A percentile compares a stretch with the other conserved stretches of the same genome.
Evolutionary conservation across 768 basidiomycete genomes (phyloP).

Genomic region (Mycena kentingensis): DNA sequence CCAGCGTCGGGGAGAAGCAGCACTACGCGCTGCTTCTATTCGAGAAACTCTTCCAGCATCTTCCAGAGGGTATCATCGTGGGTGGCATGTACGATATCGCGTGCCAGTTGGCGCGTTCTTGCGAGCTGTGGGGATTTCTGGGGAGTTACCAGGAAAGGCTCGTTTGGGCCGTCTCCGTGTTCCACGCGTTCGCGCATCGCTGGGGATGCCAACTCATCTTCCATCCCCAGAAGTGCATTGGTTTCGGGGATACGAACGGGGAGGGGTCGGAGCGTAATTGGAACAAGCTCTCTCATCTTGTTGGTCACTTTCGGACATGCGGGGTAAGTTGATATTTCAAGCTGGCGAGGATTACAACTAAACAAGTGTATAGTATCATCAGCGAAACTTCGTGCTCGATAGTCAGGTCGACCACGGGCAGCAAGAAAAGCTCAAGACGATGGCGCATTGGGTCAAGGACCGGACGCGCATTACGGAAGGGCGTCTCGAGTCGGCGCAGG

Average conservation of each 20-base stretch:
- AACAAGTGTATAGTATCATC: neutral
- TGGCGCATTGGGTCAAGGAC: slow-evolving; percentile 35
- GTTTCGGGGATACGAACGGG: slow-evolving; percentile 35
- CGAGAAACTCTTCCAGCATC: slow-evolving; percentile 27
- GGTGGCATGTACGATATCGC: slow-evolving; percentile 31
- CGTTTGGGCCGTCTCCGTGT: slow-evolving; percentile 34
- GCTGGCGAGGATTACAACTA: neutral
- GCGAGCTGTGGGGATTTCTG: slow-evolving; percentile 7
- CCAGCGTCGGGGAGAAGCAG: slow-evolving; percentile 33
- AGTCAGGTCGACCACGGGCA: slow-evolving; percentile 30
- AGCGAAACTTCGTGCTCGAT: slow-evolving; percentile 21
- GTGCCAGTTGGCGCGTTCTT: slow-evolving; percentile 28
- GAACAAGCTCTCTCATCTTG: slow-evolving; percentile 36
- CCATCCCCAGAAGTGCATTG: slow-evolving; percentile 32
- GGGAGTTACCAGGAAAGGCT: slow-evolving; percentile 19
- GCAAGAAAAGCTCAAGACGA: slow-evolving; percentile 24
- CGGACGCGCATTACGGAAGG: slow-evolving; percentile 13
- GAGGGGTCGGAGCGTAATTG: slow-evolving; percentile 39
- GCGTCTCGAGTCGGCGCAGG: slow-evolving; percentile 18
- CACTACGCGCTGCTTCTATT: slow-evolving; percentile 33
- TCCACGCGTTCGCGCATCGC: slow-evolving; percentile 44
- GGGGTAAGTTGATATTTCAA: slow-evolving; percentile 28
- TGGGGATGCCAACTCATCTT: slow-evolving; percentile 39
- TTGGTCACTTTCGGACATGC: slow-evolving; percentile 33
- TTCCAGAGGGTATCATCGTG: slow-evolving; percentile 26